Evolutionary conservation across 371 early-diverging fungal species (phyloP).

Genomic region (Parasitella parasitica): DNA sequence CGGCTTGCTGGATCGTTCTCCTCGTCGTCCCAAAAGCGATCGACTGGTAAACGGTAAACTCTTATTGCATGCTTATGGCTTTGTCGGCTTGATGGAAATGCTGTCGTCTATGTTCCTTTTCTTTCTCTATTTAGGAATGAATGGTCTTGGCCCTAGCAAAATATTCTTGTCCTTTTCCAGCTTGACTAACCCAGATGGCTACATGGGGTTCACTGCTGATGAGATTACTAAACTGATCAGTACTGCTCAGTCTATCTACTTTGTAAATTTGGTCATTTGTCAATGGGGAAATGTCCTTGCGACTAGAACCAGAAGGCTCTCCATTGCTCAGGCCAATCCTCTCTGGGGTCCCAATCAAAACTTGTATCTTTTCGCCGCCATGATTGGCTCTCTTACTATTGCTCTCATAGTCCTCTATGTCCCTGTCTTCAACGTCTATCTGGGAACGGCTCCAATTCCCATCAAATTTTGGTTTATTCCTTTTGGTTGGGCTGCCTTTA

Average conservation of each 20-base stretch:
- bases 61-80: slow-evolving; percentile 63
- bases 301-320: slow-evolving; percentile 60
- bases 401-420: slow-evolving; percentile 63
- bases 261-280: slow-evolving; percentile 63
- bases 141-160: slow-evolving; percentile 45
- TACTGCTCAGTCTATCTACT: slow-evolving; percentile 64
- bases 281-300: slow-evolving; percentile 59
- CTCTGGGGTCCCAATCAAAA: slow-evolving; percentile 54
- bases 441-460: slow-evolving; percentile 69
- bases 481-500: slow-evolving; percentile 55
- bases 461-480: slow-evolving; percentile 73
- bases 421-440: slow-evolving; percentile 55
- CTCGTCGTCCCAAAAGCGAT: slow-evolving; percentile 63
- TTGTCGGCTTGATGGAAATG: slow-evolving; percentile 63
- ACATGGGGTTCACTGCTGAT: slow-evolving; percentile 43
- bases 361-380: slow-evolving; percentile 49
- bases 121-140: slow-evolving; percentile 53
- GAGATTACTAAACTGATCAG: slow-evolving; percentile 42
- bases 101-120: slow-evolving; percentile 61
- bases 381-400: slow-evolving; percentile 43
- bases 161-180: slow-evolving; percentile 54
- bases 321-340: slow-evolving; percentile 61
- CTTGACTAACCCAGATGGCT: slow-evolving; percentile 50
- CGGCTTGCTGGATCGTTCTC: slow-evolving; percentile 56
- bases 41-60: slow-evolving; percentile 56